These are phyloP conservation scores for Limnanthes douglasii DNA, from an alignment of 345 rosid species.

Conservation along the genomic window DNA sequence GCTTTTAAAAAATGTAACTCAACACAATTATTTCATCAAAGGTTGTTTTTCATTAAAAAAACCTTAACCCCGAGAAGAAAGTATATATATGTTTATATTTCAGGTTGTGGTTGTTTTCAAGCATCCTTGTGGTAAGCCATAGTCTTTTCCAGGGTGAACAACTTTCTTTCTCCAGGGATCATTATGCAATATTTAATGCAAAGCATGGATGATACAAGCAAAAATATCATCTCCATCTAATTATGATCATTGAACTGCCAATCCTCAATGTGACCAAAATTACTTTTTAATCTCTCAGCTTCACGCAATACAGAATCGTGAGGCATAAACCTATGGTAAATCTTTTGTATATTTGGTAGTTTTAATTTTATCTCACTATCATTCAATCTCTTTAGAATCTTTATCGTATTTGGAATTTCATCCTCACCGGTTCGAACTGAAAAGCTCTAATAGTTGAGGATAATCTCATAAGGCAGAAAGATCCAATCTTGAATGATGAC, in stretches of 20 bases:
- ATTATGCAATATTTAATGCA: constrained; percentile 74
- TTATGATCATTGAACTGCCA: constrained; percentile 48
- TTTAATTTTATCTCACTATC: constrained; percentile 76
- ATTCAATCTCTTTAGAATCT: constrained; percentile 68
- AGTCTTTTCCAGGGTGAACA: constrained; percentile 25
- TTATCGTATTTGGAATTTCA: constrained; percentile 76
- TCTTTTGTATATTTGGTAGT: no score
- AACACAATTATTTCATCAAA: no score
- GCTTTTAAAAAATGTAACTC: no score
- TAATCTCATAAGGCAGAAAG: constrained; percentile 83
- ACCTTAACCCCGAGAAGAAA: no score
- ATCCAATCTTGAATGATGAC: constrained; percentile 97
- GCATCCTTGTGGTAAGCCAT: constrained; percentile 67
- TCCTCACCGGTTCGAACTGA: constrained; percentile 72
- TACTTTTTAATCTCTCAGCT: no score
- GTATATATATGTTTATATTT: no score
- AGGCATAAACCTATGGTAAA: no score
- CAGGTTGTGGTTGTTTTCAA: constrained; percentile 18
- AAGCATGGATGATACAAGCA: constrained; percentile 60
- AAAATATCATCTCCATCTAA: constrained; percentile 70
- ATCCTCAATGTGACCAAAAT: constrained; percentile 28
- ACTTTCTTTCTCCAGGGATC: constrained; percentile 82
- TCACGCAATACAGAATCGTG: no score
- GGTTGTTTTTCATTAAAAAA: no score
- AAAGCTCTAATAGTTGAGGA: constrained; percentile 89